A percentile compares a stretch with the other conserved stretches of the same genome.
These are phyloP conservation scores for Takashimella koratensis DNA, from an alignment of 1,284 basidiomycete genomes.

Conservation along the genomic window DNA sequence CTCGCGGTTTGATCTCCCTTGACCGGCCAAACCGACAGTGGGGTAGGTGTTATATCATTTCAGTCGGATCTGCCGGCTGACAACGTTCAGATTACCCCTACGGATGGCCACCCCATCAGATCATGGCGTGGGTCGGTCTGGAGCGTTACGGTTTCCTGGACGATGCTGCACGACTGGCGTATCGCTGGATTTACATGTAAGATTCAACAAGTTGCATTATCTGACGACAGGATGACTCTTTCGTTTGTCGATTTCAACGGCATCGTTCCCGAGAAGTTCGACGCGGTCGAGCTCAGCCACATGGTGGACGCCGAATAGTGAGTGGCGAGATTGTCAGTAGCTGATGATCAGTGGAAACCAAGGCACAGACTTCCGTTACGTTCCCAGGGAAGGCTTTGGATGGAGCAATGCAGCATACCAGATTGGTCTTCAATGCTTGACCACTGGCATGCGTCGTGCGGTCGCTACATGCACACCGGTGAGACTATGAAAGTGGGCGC, in stretches of 20 bases:
- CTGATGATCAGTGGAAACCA: slow-evolving; percentile 70
- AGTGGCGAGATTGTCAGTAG: slow-evolving; percentile 9
- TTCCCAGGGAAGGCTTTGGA: slow-evolving; percentile 94
- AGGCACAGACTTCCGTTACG: slow-evolving; percentile 93
- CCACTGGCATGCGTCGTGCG: slow-evolving; percentile 88
- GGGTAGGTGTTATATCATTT: slow-evolving; percentile 51
- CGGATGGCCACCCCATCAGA: slow-evolving; percentile 89
- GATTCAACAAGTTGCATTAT: slow-evolving; percentile 29
- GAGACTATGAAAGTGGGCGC: slow-evolving; percentile 6
- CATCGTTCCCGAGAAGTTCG: slow-evolving; percentile 97
- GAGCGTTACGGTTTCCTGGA: slow-evolving; percentile 94
- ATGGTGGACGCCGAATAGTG: slow-evolving; percentile 92
- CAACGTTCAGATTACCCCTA: slow-evolving; percentile 43
- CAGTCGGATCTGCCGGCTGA: too few relatives aligned
- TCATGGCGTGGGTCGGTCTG: slow-evolving; percentile 95
- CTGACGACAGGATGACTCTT: slow-evolving; percentile 41
- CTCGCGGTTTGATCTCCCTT: slow-evolving; percentile 88
- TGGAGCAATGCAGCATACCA: slow-evolving; percentile 87
- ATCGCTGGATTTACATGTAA: slow-evolving; percentile 94
- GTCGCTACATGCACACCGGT: slow-evolving; percentile 69
- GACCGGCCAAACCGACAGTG: slow-evolving; percentile 98
- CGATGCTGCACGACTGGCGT: slow-evolving; percentile 87
- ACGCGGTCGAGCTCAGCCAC: slow-evolving; percentile 91
- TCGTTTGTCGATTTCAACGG: slow-evolving; percentile 86
- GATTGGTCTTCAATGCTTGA: slow-evolving; percentile 90